These are phyloP conservation scores for Tetrahymena borealis DNA, from an alignment of 73 alveolate species.

Conservation along the genomic window DNA sequence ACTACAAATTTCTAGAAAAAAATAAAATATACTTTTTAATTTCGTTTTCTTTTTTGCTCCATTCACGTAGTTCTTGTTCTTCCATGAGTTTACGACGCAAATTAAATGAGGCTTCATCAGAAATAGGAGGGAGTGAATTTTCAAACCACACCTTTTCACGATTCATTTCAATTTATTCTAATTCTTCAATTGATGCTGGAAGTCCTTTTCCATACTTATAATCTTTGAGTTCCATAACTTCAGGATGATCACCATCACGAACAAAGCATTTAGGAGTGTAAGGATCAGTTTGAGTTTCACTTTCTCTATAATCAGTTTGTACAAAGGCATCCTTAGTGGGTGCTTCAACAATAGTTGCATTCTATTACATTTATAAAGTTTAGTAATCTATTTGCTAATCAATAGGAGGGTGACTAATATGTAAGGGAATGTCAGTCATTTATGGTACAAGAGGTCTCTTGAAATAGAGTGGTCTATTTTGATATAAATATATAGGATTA, in stretches of 20 bases:
- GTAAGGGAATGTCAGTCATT: slow-evolving; percentile 37
- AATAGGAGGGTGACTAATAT: slow-evolving; percentile 29
- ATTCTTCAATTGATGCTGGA: slow-evolving; percentile 98
- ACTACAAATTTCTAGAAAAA: no score
- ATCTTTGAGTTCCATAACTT: slow-evolving; percentile 85
- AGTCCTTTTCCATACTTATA: slow-evolving; percentile 89
- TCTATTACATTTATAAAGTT: slow-evolving; percentile 30
- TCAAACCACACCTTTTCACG: slow-evolving; percentile 96
- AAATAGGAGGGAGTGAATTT: slow-evolving; percentile 93
- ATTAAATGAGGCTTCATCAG: slow-evolving; percentile 95
- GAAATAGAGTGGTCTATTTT: slow-evolving; percentile 41
- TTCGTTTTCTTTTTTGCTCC: slow-evolving; percentile 95
- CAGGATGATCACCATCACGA: slow-evolving; percentile 86
- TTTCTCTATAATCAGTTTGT: slow-evolving; percentile 80
- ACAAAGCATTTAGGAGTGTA: slow-evolving; percentile 87
- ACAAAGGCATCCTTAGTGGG: slow-evolving; percentile 48
- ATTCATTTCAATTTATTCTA: slow-evolving; percentile 92
- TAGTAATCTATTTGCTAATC: slow-evolving; percentile 4
- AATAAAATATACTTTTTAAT: slow-evolving; percentile 53
- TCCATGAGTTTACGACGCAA: slow-evolving; percentile 91
- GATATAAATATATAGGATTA: no score
- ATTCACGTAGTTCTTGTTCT: slow-evolving; percentile 95
- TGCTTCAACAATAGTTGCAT: not conserved
- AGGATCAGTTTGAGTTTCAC: slow-evolving; percentile 97
- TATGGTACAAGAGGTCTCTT: slow-evolving; percentile 54